A percentile compares a stretch with the other conserved stretches of the same genome.
phyloP scores from a whole-genome alignment of 2,329 filamentous ascomycete species.

The Xylaria sp. region DNA sequence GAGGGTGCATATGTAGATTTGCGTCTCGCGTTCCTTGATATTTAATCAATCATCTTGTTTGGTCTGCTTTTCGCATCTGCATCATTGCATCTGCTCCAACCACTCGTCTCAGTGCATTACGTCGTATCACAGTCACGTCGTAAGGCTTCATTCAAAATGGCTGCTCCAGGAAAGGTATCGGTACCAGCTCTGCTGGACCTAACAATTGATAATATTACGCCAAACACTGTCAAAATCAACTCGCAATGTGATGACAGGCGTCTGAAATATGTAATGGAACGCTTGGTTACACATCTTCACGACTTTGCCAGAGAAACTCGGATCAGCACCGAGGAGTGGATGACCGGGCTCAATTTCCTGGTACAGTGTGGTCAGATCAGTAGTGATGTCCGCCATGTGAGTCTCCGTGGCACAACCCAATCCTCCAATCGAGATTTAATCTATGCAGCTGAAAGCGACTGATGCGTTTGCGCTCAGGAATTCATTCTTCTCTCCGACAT shows the following conservation, averaged over 20 bases:
- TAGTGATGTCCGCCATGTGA: constrained; percentile 76
- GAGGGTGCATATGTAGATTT: constrained; percentile 3
- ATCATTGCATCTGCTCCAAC: constrained; percentile 7
- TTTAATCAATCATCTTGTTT: constrained; percentile 1
- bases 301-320: constrained; percentile 84
- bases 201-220: constrained; percentile 82
- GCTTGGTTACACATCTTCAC: constrained; percentile 80
- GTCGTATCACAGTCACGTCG: constrained; percentile 2
- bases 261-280: constrained; percentile 76
- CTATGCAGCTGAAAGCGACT: constrained; percentile 16
- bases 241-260: constrained; percentile 73
- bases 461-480: constrained; percentile 60
- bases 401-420: constrained; percentile 39
- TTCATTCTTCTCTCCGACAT: constrained; percentile 86
- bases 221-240: constrained; percentile 80
- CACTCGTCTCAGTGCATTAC: constrained; percentile 2
- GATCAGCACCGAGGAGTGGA: constrained; percentile 82
- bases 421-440: neutral
- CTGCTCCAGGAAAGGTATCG: constrained; percentile 37
- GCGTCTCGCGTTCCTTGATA: constrained; percentile 1
- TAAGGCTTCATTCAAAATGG: constrained; percentile 38
- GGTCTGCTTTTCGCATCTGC: neutral
- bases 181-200: constrained; percentile 72
- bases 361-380: constrained; percentile 79
- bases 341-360: constrained; percentile 76